Evolutionary conservation across 257 asterid species (phyloP).

Genomic region (Solanum virginianum): DNA sequence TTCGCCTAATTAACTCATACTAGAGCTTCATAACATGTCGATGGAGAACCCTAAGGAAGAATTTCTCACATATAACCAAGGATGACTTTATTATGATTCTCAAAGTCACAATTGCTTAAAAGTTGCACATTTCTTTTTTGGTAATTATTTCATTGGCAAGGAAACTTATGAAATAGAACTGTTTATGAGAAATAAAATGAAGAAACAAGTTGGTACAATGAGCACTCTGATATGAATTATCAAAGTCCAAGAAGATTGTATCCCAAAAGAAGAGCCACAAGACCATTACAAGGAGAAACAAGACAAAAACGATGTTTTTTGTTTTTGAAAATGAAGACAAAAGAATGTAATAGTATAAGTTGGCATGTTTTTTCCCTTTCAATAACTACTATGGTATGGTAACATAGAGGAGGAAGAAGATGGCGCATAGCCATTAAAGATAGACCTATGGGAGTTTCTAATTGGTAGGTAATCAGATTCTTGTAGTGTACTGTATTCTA

Average conservation of each 20-base stretch:
- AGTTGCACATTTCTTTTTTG: background rate
- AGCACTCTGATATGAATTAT: background rate
- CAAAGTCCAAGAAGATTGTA: background rate
- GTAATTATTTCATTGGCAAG: background rate
- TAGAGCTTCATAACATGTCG: background rate
- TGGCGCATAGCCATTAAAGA: background rate
- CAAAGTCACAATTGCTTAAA: background rate
- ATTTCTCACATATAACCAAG: background rate
- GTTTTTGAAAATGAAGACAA: background rate
- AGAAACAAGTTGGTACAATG: background rate
- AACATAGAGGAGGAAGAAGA: background rate
- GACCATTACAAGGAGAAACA: background rate
- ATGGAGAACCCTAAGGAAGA: background rate
- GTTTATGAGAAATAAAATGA: background rate
- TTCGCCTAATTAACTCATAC: background rate
- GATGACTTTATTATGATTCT: background rate
- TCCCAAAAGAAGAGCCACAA: background rate
- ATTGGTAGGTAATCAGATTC: background rate
- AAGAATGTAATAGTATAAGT: background rate
- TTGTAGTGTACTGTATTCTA: background rate
- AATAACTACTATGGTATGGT: background rate
- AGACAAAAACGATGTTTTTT: background rate
- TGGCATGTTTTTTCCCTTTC: background rate
- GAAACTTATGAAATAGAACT: background rate
- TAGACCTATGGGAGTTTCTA: background rate